Evolutionary conservation across 2,329 filamentous ascomycete species (phyloP).

Genomic region (Ascocoryne sarcoides): DNA sequence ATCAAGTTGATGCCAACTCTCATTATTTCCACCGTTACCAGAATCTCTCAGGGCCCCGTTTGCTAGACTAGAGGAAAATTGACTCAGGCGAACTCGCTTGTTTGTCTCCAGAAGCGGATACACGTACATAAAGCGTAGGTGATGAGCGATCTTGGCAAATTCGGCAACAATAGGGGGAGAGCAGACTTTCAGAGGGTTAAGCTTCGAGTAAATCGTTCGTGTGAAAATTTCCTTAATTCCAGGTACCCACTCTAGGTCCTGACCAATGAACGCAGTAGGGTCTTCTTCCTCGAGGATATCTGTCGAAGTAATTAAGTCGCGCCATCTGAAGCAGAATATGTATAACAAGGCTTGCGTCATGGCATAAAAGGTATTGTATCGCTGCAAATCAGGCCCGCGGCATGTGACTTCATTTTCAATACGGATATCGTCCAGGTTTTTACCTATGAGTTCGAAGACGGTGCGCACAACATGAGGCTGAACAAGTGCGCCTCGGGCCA

Average conservation of each 20-base stretch:
- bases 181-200: constrained; percentile 94
- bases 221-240: constrained; percentile 66
- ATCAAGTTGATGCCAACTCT: constrained; percentile 77
- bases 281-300: constrained; percentile 53
- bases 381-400: constrained; percentile 69
- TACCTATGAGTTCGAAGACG: constrained; percentile 71
- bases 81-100: constrained; percentile 75
- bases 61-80: constrained; percentile 52
- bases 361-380: constrained; percentile 62
- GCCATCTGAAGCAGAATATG: constrained; percentile 93
- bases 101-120: constrained; percentile 84
- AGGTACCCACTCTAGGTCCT: constrained; percentile 71
- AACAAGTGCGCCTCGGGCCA: constrained; percentile 80
- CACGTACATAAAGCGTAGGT: constrained; percentile 82
- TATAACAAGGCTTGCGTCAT: constrained; percentile 63
- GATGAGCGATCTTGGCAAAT: constrained; percentile 80
- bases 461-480: constrained; percentile 67
- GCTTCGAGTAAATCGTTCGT: constrained; percentile 72
- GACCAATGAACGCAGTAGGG: constrained; percentile 49
- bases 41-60: constrained; percentile 39
- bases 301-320: constrained; percentile 64
- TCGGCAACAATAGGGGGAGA: constrained; percentile 83
- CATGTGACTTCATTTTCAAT: constrained; percentile 62
- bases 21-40: constrained; percentile 47
- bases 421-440: constrained; percentile 70